Conservation (phyloP, 345 rosid genomes). For the Hibiscus syriacus region DNA sequence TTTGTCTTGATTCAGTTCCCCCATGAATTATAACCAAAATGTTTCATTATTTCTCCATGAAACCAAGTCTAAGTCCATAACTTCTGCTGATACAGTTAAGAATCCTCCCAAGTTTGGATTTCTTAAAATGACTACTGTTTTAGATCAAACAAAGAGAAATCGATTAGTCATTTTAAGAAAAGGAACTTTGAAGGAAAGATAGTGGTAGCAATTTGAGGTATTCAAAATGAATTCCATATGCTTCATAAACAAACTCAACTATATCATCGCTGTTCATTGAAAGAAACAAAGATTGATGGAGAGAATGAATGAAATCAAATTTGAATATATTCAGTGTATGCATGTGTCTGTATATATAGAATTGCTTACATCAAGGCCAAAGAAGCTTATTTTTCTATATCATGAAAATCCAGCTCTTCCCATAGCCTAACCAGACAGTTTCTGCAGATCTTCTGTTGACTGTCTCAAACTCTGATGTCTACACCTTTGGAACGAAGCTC, state of each 20-base stretch:
- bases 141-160: not conserved
- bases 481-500: constrained; percentile 33
- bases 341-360: too few relatives aligned
- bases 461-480: too few relatives aligned
- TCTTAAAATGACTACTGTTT: not conserved
- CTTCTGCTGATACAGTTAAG: not conserved
- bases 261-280: constrained; percentile 8
- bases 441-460: too few relatives aligned
- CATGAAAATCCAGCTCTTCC: too few relatives aligned
- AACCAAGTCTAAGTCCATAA: not conserved
- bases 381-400: too few relatives aligned
- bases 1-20: constrained; percentile 7
- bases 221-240: constrained; percentile 1
- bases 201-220: not conserved
- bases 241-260: not conserved
- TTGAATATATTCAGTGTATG: too few relatives aligned
- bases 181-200: not conserved
- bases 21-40: too few relatives aligned
- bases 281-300: not conserved
- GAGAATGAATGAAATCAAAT: too few relatives aligned
- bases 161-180: constrained; percentile 2
- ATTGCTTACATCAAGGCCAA: too few relatives aligned
- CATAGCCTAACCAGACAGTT: too few relatives aligned
- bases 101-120: not conserved
- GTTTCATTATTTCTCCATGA: not conserved